phyloP scores from a whole-genome alignment of 1,139 yeast species.

The Yamadazyma kanchanaburiensis region DNA sequence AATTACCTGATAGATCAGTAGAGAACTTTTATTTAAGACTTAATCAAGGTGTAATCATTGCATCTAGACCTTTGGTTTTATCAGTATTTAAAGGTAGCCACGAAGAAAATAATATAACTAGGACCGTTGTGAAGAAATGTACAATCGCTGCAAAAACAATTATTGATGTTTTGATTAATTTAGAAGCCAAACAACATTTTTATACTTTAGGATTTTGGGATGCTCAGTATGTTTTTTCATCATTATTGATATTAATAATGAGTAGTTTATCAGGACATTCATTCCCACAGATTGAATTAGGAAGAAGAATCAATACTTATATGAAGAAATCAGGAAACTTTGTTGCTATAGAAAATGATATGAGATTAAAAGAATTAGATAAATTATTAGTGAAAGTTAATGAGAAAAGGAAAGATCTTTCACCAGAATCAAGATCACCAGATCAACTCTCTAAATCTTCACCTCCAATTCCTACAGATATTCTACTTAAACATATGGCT shows the following conservation, averaged over 20 bases:
- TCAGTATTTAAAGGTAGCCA: slow-evolving; percentile 32
- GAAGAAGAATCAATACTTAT: slow-evolving; percentile 14
- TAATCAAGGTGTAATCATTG: slow-evolving; percentile 43
- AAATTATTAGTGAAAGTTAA: slow-evolving; percentile 4
- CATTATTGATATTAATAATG: slow-evolving; percentile 76
- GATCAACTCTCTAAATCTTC: no score
- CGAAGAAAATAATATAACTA: slow-evolving; percentile 25
- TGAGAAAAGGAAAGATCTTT: no score
- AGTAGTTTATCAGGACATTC: slow-evolving; percentile 29
- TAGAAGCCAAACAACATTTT: slow-evolving; percentile 31
- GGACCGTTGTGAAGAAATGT: slow-evolving; percentile 37
- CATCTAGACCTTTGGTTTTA: slow-evolving; percentile 42
- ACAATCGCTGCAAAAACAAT: slow-evolving; percentile 21
- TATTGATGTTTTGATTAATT: slow-evolving; percentile 34
- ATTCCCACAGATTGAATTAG: slow-evolving; percentile 26
- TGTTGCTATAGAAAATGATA: slow-evolving; percentile 21
- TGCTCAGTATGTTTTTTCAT: slow-evolving; percentile 52
- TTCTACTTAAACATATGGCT: no score
- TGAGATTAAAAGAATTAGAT: slow-evolving; percentile 20
- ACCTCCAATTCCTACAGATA: no score
- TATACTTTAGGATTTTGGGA: slow-evolving; percentile 53
- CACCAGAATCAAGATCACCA: no score
- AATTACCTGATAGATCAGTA: slow-evolving; percentile 18
- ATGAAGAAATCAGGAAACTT: slow-evolving; percentile 14
- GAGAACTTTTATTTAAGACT: slow-evolving; percentile 45